phyloP scores from a whole-genome alignment of 345 rosid species.

The Angophora floribunda region DNA sequence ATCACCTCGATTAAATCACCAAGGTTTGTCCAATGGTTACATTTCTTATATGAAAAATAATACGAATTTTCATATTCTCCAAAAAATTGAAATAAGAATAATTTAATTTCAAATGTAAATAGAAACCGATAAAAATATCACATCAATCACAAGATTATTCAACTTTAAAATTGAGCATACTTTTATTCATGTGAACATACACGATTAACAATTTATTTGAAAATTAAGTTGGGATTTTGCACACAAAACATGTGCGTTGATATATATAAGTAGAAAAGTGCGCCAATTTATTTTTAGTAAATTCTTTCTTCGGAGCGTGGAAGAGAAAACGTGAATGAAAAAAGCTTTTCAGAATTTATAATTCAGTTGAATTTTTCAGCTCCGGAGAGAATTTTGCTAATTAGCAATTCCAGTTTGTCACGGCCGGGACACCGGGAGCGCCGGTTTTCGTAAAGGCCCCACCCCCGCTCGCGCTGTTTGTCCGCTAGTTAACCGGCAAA shows the following conservation, averaged over 20 bases:
- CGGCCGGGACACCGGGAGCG: not conserved
- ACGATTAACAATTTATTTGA: not conserved
- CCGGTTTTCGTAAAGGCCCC: not conserved
- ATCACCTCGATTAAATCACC: not conserved
- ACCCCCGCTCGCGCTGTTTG: not conserved
- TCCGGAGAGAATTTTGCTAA: not conserved
- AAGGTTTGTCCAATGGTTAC: too few species aligned
- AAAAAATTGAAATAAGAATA: too few species aligned
- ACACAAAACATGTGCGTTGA: not conserved
- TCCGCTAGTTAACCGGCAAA: slow-evolving; percentile 7
- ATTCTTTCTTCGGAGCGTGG: not conserved
- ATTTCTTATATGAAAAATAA: too few species aligned
- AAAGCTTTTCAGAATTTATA: not conserved
- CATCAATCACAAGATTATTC: not conserved
- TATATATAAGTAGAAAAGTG: not conserved
- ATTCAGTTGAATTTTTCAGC: not conserved
- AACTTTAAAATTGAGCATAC: accelerated
- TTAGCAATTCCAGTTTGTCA: not conserved
- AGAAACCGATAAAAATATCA: not conserved
- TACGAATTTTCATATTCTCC: too few species aligned
- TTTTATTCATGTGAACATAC: too few species aligned
- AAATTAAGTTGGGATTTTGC: not conserved
- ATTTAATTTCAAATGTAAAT: too few species aligned
- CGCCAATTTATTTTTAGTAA: not conserved
- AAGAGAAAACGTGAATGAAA: not conserved